Conservation (phyloP, 2,329 filamentous ascomycete species). For the Blastomyces percursus region DNA sequence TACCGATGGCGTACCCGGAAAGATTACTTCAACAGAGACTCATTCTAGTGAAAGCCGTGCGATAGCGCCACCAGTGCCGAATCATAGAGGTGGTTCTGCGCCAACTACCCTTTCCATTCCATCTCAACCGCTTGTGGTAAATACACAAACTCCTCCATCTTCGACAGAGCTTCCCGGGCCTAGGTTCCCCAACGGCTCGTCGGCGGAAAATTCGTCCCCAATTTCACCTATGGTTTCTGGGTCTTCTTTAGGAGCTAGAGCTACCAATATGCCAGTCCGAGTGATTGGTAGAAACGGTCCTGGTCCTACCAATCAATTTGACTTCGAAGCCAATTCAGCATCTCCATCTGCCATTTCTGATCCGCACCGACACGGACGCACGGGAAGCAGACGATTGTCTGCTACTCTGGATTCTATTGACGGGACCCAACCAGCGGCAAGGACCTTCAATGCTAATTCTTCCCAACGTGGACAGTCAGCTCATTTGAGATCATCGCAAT, state of each 20-base stretch:
- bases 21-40: neutral
- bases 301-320: neutral
- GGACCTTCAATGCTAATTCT: neutral
- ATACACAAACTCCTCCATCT: neutral
- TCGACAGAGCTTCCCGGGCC: too few relatives aligned
- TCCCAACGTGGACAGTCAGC: neutral
- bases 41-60: neutral
- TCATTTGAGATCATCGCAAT: neutral
- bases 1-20: neutral
- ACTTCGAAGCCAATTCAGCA: neutral
- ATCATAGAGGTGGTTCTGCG: neutral
- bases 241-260: neutral
- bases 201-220: neutral
- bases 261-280: neutral
- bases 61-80: neutral
- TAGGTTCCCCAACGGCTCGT: neutral
- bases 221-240: neutral
- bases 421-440: neutral
- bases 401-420: neutral
- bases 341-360: conserved; percentile 8
- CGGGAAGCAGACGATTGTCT: neutral
- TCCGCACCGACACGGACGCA: neutral
- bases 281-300: conserved; percentile 5
- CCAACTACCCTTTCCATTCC: neutral
- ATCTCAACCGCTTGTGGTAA: neutral